Percentiles rank a stretch among this genome's conserved stretches.
These are phyloP conservation scores for Penicillium sp. DNA, from an alignment of 2,329 filamentous ascomycete species.

Conservation along the genomic window DNA sequence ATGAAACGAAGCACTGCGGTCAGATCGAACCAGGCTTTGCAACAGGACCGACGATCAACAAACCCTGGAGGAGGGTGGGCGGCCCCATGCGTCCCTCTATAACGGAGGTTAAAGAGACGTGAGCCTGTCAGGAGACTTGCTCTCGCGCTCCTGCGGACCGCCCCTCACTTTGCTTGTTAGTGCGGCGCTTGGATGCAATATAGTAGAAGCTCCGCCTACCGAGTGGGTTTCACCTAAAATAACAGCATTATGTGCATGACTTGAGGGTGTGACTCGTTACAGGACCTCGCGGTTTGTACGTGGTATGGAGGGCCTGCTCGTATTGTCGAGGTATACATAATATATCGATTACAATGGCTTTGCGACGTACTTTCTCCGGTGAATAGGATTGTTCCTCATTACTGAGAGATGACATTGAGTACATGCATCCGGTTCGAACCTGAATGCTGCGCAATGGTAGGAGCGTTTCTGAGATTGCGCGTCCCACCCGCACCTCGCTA, in stretches of 20 bases:
- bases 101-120: slow-evolving; percentile 16
- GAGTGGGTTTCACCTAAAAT: neutral
- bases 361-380: neutral
- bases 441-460: neutral
- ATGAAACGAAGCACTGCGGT: slow-evolving; percentile 16
- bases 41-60: slow-evolving; percentile 20
- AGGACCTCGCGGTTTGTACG: neutral
- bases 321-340: neutral
- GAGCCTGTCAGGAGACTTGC: slow-evolving; percentile 28
- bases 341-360: neutral
- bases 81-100: slow-evolving; percentile 7
- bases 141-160: slow-evolving; percentile 8
- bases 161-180: slow-evolving; percentile 17
- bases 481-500: neutral
- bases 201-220: neutral
- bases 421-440: neutral
- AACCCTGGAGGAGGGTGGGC: slow-evolving; percentile 10
- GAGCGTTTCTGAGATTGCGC: neutral
- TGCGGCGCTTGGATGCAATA: slow-evolving; percentile 17
- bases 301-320: neutral
- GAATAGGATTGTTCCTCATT: neutral
- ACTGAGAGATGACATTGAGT: neutral
- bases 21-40: slow-evolving; percentile 11
- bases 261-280: neutral
- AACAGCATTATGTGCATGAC: slow-evolving; percentile 1